Evolutionary conservation across 176 grass and related monocot genomes (phyloP), one percentile per base, ranked within the genome.

Genomic region (Ampelocalamus luodianensis): DNA sequence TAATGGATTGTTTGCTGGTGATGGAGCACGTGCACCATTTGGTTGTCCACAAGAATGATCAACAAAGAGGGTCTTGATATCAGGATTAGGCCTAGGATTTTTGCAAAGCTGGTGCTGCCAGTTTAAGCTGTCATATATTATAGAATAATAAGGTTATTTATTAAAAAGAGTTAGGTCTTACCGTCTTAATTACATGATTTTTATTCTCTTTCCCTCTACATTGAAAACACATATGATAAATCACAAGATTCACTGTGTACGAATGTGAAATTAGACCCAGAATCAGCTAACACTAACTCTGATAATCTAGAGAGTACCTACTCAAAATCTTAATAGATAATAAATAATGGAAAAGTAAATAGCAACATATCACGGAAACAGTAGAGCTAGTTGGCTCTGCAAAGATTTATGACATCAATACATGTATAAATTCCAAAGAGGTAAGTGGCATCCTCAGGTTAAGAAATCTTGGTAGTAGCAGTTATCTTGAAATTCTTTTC

Each of bases 61-160:
- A 82, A 96, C 91, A 86, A 99, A 99, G 80, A 99, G 97, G 54
- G 97, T 99, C 77, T 99, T 99, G 84, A 99, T 99, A 86, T 99
- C 97, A 84, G 97, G 97, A 94, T 99, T 99, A 75, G 97, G 86
- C 81, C 93, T 92, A 51, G 97, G 97, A 48, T 99, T 99, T 90
- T 99, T 99, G 93, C 97, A 99, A 73, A 99, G 93, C 63, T 99
- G 97, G 66, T 99, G 97, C 86, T 99, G 97, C 97, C 97, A 99
- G 84, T 99, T 99, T 83, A 99, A 94, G 89, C 97, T 99, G 92
- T 62, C 71, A 86, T 64, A 89, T 60, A 88, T 75, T 60, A 79
- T 76, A 85, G 8, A 86, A 58, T 34, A 79, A 61, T 60, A 27
- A 69, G 54, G 51, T 78, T 58, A 74, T 6, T n/a, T 54, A 44